Conservation (phyloP, 345 rosid species). For the Rhodamnia argentea region DNA sequence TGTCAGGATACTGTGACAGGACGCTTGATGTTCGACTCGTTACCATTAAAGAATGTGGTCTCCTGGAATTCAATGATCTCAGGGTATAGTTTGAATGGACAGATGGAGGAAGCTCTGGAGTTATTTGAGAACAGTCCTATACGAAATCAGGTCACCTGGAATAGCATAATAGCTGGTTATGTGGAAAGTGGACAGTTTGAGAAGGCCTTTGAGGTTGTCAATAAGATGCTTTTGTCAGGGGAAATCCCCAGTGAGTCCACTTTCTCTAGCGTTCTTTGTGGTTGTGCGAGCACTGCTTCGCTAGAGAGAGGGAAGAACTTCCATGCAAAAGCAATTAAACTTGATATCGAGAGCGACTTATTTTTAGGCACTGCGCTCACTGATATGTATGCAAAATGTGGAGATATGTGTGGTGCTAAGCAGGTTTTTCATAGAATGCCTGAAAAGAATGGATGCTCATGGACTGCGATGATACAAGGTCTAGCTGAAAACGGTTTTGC, state of each 20-base stretch:
- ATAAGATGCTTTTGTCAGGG: slow-evolving; percentile 35
- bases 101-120: slow-evolving; percentile 33
- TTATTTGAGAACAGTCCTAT: slow-evolving; percentile 32
- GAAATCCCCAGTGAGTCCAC: slow-evolving; percentile 29
- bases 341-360: slow-evolving; percentile 21
- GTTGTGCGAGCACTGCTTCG: slow-evolving; percentile 31
- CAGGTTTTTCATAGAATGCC: slow-evolving; percentile 30
- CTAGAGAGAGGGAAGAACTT: slow-evolving; percentile 42
- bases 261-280: slow-evolving; percentile 38
- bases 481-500: slow-evolving; percentile 50
- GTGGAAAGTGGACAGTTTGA: slow-evolving; percentile 27
- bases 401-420: slow-evolving; percentile 34
- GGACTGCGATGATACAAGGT: slow-evolving; percentile 49
- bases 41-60: slow-evolving; percentile 24
- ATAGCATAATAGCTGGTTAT: slow-evolving; percentile 36
- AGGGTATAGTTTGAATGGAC: slow-evolving; percentile 39
- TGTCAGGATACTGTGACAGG: slow-evolving; percentile 29
- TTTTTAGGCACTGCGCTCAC: slow-evolving; percentile 44
- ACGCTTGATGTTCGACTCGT: slow-evolving; percentile 26
- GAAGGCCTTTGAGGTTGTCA: slow-evolving; percentile 25
- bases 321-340: slow-evolving; percentile 43
- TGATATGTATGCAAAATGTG: slow-evolving; percentile 59
- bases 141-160: slow-evolving; percentile 33
- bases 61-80: slow-evolving; percentile 45
- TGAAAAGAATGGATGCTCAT: slow-evolving; percentile 25